These are phyloP conservation scores for Oryza nivara DNA, from an alignment of 176 grass and related monocot species.

Conservation along the genomic window DNA sequence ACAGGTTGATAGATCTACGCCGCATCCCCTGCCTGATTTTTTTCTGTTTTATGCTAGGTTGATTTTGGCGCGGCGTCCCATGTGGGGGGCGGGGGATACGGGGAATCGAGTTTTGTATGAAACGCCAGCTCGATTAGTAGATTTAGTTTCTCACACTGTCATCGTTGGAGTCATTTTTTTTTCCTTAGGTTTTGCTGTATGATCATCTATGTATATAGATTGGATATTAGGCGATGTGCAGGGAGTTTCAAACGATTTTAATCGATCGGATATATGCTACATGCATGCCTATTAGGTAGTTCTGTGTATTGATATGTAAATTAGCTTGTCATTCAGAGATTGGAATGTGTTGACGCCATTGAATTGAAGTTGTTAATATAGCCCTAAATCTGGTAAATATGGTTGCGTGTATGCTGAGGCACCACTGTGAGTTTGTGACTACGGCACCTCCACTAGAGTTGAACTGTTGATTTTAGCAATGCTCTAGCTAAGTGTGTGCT, in stretches of 20 bases:
- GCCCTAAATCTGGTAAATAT: background rate
- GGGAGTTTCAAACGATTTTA: background rate
- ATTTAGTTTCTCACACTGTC: background rate
- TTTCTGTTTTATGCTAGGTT: background rate
- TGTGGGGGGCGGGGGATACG: background rate
- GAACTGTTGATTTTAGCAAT: background rate
- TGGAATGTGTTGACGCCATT: background rate
- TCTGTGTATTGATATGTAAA: background rate
- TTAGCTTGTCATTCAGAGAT: background rate
- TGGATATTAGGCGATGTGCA: constrained; percentile 6
- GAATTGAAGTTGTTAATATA: background rate
- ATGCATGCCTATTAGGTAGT: background rate
- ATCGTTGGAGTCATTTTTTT: background rate
- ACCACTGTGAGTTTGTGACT: background rate
- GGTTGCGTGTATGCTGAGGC: background rate
- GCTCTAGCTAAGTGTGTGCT: background rate
- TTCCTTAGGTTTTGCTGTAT: background rate
- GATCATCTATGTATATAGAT: background rate
- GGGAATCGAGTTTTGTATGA: background rate
- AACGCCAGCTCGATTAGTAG: background rate
- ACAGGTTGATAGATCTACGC: constrained; percentile 50
- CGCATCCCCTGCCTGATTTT: background rate
- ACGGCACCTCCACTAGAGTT: background rate
- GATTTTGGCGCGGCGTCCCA: background rate
- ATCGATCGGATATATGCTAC: background rate